These are phyloP conservation scores for Dothistroma septosporum DNA, from an alignment of 2,329 filamentous ascomycete genomes.

Conservation along the genomic window DNA sequence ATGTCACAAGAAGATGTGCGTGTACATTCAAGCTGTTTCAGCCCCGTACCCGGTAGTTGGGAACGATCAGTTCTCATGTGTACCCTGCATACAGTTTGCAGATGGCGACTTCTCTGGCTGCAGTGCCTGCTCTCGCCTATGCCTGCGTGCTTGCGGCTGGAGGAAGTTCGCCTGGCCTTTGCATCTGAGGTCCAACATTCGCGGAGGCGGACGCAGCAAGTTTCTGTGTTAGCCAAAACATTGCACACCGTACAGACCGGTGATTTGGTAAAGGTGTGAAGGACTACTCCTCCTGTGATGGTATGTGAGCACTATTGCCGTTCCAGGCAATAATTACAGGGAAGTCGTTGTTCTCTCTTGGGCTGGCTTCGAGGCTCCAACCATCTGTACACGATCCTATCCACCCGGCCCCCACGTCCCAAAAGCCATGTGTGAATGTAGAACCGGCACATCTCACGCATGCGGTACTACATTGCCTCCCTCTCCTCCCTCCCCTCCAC, in stretches of 20 bases:
- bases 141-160: not conserved
- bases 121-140: not conserved
- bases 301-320: not conserved
- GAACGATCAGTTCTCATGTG: not conserved
- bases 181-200: not conserved
- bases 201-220: not conserved
- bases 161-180: not conserved
- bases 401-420: not conserved
- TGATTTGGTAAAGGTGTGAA: not conserved
- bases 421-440: constrained; percentile 12
- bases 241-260: not conserved
- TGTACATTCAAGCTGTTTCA: not conserved
- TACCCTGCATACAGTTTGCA: not conserved
- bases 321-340: too few species aligned
- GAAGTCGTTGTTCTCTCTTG: too few species aligned
- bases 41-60: not conserved
- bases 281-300: not conserved
- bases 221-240: not conserved
- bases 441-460: constrained; percentile 6
- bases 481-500: not conserved
- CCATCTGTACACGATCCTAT: too few species aligned
- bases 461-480: not conserved
- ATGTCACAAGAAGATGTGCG: not conserved
- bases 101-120: not conserved
- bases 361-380: too few species aligned